Evolutionary conservation across 306 rosid species (phyloP).

Genomic region (Geum urbanum): DNA sequence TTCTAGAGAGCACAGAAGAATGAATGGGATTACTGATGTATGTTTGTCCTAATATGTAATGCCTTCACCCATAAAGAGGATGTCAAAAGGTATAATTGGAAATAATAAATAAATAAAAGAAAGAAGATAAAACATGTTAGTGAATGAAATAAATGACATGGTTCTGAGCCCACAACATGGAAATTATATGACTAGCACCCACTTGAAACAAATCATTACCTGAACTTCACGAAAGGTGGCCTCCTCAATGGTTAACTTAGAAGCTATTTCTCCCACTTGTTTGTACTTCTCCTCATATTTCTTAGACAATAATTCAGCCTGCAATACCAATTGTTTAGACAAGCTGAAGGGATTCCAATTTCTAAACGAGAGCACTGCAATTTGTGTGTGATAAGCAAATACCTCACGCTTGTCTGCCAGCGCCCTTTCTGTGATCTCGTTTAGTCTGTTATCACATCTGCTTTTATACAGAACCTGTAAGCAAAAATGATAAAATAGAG

Average conservation of each 20-base stretch:
- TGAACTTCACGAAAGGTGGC: slow-evolving; percentile 86
- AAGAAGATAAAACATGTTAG: not conserved
- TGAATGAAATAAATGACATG: not conserved
- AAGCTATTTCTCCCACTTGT: slow-evolving; percentile 88
- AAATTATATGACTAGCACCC: not conserved
- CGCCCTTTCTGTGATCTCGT: slow-evolving; percentile 95
- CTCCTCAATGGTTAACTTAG: slow-evolving; percentile 84
- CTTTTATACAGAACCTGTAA: slow-evolving; percentile 80
- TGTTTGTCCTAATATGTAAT: not conserved
- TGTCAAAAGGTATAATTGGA: not conserved
- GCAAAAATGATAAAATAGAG: slow-evolving; percentile 18
- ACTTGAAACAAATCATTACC: slow-evolving; percentile 41
- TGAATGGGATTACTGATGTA: not conserved
- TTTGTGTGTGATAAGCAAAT: slow-evolving; percentile 24
- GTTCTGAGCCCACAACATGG: slow-evolving; percentile 1
- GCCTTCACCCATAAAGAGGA: not conserved
- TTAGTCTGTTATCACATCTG: slow-evolving; percentile 85
- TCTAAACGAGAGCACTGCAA: slow-evolving; percentile 14
- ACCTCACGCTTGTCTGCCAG: slow-evolving; percentile 93
- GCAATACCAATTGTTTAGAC: slow-evolving; percentile 26
- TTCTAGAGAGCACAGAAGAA: not conserved
- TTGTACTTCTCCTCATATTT: slow-evolving; percentile 93
- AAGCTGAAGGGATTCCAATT: slow-evolving; percentile 10
- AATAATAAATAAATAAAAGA: not conserved
- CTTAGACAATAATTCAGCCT: slow-evolving; percentile 74